Conservation (phyloP, 129 eudicot species). For the Flaveria bidentis region DNA sequence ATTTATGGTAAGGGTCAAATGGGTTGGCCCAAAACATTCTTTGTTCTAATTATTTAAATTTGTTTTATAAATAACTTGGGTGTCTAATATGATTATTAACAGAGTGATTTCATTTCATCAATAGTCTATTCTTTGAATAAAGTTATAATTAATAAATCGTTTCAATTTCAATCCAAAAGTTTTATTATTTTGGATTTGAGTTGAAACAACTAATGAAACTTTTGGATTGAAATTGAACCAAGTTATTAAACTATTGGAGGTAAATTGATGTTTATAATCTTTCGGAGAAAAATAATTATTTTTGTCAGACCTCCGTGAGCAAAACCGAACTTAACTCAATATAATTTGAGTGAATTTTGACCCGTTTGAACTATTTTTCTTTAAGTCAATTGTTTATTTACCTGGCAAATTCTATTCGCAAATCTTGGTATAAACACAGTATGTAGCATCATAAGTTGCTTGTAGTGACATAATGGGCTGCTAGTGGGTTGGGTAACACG, state of each 20-base stretch:
- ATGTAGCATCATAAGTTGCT: constrained; percentile 37
- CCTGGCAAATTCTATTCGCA: constrained; percentile 70
- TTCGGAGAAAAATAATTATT: too few species aligned
- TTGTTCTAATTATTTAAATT: not conserved
- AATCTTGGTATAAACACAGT: constrained; percentile 79
- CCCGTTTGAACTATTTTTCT: not conserved
- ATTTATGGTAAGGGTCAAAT: not conserved
- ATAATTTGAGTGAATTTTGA: not conserved
- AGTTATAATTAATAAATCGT: not conserved
- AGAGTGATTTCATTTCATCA: not conserved
- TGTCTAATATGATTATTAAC: not conserved
- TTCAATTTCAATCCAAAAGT: too few species aligned
- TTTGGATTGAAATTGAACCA: too few species aligned
- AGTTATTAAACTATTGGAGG: too few species aligned
- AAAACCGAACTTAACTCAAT: too few species aligned
- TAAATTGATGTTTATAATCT: too few species aligned
- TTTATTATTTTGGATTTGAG: too few species aligned
- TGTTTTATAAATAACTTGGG: not conserved
- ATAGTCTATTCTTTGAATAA: not conserved
- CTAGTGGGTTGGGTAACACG: not conserved
- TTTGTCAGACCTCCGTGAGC: too few species aligned
- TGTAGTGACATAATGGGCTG: constrained; percentile 9
- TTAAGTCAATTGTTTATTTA: not conserved
- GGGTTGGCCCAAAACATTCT: constrained; percentile 11
- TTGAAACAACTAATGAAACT: too few species aligned